Evolutionary conservation across 2,329 filamentous ascomycete genomes (phyloP).

Genomic region (Helminthosporium solani): DNA sequence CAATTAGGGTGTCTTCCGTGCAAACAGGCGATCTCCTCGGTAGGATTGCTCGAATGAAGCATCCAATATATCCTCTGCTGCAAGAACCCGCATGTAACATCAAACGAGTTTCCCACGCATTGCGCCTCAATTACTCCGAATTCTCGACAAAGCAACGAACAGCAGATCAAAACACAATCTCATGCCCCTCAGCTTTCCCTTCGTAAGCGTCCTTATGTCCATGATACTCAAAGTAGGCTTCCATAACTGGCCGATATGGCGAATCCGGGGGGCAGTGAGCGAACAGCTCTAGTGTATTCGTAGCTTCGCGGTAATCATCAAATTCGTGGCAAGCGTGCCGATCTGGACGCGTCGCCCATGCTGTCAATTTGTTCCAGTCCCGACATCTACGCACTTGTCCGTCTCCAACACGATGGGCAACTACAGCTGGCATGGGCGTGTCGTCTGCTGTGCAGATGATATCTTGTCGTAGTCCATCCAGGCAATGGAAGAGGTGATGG

Average conservation of each 20-base stretch:
- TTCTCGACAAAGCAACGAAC: not conserved
- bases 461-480: slow-evolving; percentile 37
- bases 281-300: slow-evolving; percentile 39
- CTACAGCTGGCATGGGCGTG: slow-evolving; percentile 36
- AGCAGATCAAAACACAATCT: slow-evolving; percentile 15
- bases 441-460: slow-evolving; percentile 40
- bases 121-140: not conserved
- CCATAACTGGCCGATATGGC: slow-evolving; percentile 29
- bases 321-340: slow-evolving; percentile 36
- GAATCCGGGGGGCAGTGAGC: slow-evolving; percentile 34
- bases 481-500: slow-evolving; percentile 35
- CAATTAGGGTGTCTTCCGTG: too few species aligned
- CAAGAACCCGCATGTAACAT: too few species aligned
- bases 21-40: too few species aligned
- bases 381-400: slow-evolving; percentile 34
- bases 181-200: slow-evolving; percentile 16
- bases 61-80: too few species aligned
- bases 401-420: slow-evolving; percentile 25
- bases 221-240: slow-evolving; percentile 36
- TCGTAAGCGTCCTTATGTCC: slow-evolving; percentile 38
- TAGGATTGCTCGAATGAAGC: too few species aligned
- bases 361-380: slow-evolving; percentile 34
- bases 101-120: too few species aligned
- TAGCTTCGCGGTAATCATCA: slow-evolving; percentile 39
- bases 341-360: slow-evolving; percentile 35